Evolutionary conservation across 352 stramenopile species (phyloP).

Genomic region (Aphanomyces astaci): DNA sequence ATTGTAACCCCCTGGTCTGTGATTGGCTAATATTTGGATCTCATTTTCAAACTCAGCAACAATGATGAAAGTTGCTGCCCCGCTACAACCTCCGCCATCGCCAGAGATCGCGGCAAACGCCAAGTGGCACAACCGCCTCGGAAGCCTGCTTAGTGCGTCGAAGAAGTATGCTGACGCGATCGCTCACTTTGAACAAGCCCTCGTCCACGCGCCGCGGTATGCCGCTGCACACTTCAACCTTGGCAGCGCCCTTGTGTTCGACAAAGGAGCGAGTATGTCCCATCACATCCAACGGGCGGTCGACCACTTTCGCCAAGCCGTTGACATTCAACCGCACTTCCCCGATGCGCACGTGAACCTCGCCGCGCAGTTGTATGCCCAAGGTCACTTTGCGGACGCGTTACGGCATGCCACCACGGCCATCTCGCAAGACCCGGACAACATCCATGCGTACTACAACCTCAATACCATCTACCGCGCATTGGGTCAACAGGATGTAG

Average conservation of each 20-base stretch:
- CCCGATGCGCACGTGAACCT: conserved; percentile 21
- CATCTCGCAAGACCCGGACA: background rate
- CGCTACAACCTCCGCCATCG: too few species aligned
- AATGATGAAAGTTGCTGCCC: too few species aligned
- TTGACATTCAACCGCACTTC: conserved; percentile 22
- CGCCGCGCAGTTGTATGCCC: conserved; percentile 21
- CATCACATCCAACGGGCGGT: conserved; percentile 31
- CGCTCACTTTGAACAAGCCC: conserved; percentile 28
- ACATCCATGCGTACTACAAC: conserved; percentile 27
- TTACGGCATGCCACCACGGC: background rate
- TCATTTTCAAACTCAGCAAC: too few species aligned
- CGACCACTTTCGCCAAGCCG: conserved; percentile 32
- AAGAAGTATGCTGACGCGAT: conserved; percentile 29
- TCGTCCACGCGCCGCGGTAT: conserved; percentile 27
- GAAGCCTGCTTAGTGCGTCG: conserved; percentile 22
- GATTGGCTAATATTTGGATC: conserved; percentile 3
- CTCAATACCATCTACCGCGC: conserved; percentile 43
- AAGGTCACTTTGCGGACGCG: background rate
- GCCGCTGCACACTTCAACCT: conserved; percentile 49
- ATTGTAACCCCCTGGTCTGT: background rate
- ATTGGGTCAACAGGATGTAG: background rate
- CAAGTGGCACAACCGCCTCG: conserved; percentile 31
- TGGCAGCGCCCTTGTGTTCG: conserved; percentile 24
- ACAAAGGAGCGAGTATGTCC: conserved; percentile 15
- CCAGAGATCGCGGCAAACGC: background rate